Base-by-base conservation (phyloP, 2,329 filamentous ascomycete species). In the Zarea fungicola region DNA sequence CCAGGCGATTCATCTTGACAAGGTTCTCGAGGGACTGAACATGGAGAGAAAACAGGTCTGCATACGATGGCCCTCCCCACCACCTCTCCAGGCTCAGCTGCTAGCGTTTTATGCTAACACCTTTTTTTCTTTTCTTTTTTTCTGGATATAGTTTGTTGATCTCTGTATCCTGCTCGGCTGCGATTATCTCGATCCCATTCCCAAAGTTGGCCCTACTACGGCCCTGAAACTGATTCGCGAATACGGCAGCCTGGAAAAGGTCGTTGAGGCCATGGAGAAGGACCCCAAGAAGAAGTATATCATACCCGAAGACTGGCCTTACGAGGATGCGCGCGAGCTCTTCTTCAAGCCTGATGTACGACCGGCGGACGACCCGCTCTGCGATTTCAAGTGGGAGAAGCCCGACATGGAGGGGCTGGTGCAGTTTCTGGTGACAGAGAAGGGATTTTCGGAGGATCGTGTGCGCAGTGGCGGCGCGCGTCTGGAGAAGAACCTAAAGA, bases 371-470 rank as follows among this genome's bases (percentile, higher is more conserved):
- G 81, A 95, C 60, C 82, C 87, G 1, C 83, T 89, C 11, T 97
- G 91, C 67, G 90, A 99, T 64, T 96, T 97, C 76, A 96, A 96
- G 69, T 99, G 95, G 93, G 90, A 96, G 37, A 85, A 84, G 52
- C 93, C 93, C 4, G 91, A 99, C 60, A 76, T 93, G 2, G 90
- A 96, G 2, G 92, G 89, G 0, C 79, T 99, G 0, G 81, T 99
- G 54, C 80, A 93, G 59, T 99, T 89, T 67, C 74, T 99, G 2
- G 93, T 96, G 4, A 82, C 82, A 6, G 93, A 97, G 63, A 99
- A 99, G 72, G 93, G 91, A 1, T 99, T 99, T 76, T 95, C 84
- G 25, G 95, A 99, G 65, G 93, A 99, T 63, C 80, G 93, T 16
- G 93, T 99, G 8, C 81, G 91, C 31, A 81, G 78, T 36, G 92